Evolutionary conservation across 768 basidiomycete genomes (phyloP).

Genomic region (Kwoniella sp.): DNA sequence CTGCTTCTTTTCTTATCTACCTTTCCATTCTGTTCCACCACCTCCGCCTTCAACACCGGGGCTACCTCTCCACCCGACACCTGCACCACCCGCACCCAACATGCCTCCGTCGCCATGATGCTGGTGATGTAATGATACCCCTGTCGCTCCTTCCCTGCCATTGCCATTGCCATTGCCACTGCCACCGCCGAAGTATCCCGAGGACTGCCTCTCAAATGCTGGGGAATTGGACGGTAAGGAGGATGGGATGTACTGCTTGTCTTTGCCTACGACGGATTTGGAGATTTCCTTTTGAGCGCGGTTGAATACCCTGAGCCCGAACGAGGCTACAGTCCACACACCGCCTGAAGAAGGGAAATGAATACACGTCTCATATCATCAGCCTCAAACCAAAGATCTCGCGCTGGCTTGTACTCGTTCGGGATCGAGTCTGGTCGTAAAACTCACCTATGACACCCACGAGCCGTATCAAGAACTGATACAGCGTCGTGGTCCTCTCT

Average conservation of each 20-base stretch:
- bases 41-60: neutral
- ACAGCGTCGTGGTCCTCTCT: conserved; percentile 80
- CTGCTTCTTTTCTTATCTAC: neutral
- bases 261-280: conserved; percentile 27
- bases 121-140: conserved; percentile 8
- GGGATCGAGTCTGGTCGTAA: too few species aligned
- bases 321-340: conserved; percentile 55
- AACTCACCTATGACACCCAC: conserved; percentile 84
- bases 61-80: conserved; percentile 13
- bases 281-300: conserved; percentile 51
- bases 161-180: neutral
- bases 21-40: conserved; percentile 13
- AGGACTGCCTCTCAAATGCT: conserved; percentile 6
- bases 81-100: neutral
- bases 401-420: too few species aligned
- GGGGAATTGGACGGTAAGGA: conserved; percentile 21
- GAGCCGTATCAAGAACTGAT: conserved; percentile 77
- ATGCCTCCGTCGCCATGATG: neutral
- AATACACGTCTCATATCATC: too few species aligned
- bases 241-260: conserved; percentile 37
- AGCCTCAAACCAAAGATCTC: too few species aligned
- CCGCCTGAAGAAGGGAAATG: conserved; percentile 35
- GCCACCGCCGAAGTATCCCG: conserved; percentile 6
- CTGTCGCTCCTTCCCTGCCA: neutral
- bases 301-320: conserved; percentile 50